Evolutionary conservation across 257 asterid genomes (phyloP).

Genomic region (Przewalskia tangutica): DNA sequence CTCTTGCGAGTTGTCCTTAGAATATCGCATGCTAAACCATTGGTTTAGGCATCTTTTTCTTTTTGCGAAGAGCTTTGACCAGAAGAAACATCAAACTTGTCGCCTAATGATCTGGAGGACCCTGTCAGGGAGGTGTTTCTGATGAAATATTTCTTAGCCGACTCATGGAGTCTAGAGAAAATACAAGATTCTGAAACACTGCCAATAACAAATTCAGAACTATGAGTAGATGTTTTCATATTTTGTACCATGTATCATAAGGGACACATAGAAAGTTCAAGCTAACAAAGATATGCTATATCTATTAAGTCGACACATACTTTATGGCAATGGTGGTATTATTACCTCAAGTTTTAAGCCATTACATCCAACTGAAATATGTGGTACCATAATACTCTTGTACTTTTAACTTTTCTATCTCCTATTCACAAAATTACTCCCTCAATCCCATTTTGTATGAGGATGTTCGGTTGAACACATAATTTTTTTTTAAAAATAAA

Average conservation of each 20-base stretch:
- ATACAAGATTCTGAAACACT: background rate
- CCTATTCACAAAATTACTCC: background rate
- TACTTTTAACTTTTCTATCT: background rate
- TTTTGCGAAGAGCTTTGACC: background rate
- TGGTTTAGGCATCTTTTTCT: background rate
- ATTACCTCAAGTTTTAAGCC: background rate
- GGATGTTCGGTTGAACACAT: no score
- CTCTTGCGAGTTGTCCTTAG: background rate
- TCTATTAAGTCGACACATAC: background rate
- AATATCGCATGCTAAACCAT: background rate
- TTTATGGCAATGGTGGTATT: background rate
- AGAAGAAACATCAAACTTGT: background rate
- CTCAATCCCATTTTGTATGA: no score
- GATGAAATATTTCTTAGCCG: slow-evolving; percentile 22
- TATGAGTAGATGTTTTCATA: background rate
- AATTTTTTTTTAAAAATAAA: no score
- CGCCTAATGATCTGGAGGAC: slow-evolving; percentile 16
- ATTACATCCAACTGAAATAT: background rate
- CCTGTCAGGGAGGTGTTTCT: background rate
- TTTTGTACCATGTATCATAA: background rate
- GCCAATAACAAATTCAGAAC: background rate
- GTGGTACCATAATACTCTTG: background rate
- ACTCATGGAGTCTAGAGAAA: background rate
- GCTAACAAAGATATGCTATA: background rate
- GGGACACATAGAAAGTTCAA: background rate